Percentiles rank a stretch among this genome's conserved stretches.
Evolutionary conservation across 1,139 yeast species (phyloP).

Genomic region (Lodderomyces elongisporus): DNA sequence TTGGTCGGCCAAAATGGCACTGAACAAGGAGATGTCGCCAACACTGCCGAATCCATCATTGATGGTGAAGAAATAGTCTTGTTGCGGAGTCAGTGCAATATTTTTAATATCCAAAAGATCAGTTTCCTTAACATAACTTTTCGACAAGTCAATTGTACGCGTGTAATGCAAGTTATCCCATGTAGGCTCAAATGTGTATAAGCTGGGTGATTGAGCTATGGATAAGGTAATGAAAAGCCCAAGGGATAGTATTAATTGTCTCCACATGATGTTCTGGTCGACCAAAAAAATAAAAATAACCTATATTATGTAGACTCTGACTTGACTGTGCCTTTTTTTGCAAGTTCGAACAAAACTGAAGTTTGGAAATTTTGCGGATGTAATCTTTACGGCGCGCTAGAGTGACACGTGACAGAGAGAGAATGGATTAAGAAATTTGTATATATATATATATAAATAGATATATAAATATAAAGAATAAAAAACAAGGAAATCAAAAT

Average conservation of each 20-base stretch:
- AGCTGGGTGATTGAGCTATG: conserved; percentile 6
- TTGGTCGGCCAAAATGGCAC: conserved; percentile 26
- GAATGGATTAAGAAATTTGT: too few relatives aligned
- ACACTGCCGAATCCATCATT: conserved; percentile 41
- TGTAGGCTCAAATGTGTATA: conserved; percentile 7
- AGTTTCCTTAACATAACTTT: conserved; percentile 64
- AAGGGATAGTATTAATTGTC: conserved; percentile 6
- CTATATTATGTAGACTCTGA: too few relatives aligned
- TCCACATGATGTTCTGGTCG: conserved; percentile 7
- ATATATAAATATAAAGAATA: too few relatives aligned
- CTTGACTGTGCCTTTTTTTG: too few relatives aligned
- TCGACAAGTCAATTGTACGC: conserved; percentile 58
- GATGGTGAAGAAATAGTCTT: conserved; percentile 54
- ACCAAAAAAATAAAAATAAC: neutral
- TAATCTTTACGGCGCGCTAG: too few relatives aligned
- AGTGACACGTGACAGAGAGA: too few relatives aligned
- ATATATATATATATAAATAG: too few relatives aligned
- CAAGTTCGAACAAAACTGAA: too few relatives aligned
- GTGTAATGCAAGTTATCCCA: conserved; percentile 48
- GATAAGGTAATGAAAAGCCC: conserved; percentile 8
- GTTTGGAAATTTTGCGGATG: too few relatives aligned
- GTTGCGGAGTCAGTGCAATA: conserved; percentile 48
- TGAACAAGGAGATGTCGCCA: conserved; percentile 45
- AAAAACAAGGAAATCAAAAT: too few relatives aligned
- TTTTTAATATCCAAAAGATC: conserved; percentile 55